Conservation (phyloP, 352 stramenopile genomes). For the Phytophthora citrophthora region DNA sequence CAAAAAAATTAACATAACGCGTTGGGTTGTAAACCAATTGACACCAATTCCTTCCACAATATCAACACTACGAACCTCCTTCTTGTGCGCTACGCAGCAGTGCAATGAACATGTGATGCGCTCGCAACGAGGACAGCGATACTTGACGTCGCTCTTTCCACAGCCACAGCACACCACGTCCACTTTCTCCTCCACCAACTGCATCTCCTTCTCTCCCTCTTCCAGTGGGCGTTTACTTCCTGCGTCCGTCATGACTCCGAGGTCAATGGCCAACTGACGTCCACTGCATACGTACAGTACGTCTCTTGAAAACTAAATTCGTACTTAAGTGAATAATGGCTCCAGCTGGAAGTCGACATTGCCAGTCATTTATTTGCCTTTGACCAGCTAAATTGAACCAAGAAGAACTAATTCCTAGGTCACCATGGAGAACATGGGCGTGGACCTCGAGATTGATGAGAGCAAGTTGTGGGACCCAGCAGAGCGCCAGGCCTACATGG, state of each 20-base stretch:
- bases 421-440: slow-evolving; percentile 64
- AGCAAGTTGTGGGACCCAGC: slow-evolving; percentile 85
- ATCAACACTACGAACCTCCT: slow-evolving; percentile 46
- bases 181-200: slow-evolving; percentile 2
- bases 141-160: slow-evolving; percentile 67
- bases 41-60: background rate
- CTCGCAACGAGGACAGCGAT: slow-evolving; percentile 86
- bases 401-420: background rate
- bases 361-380: slow-evolving; percentile 30
- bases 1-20: background rate
- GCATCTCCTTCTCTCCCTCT: slow-evolving; percentile 17
- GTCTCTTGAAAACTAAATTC: slow-evolving; percentile 16
- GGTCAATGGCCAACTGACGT: slow-evolving; percentile 8
- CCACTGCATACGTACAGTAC: slow-evolving; percentile 1
- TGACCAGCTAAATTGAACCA: slow-evolving; percentile 4
- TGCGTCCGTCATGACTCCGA: slow-evolving; percentile 25
- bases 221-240: slow-evolving; percentile 46
- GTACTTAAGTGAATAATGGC: slow-evolving; percentile 7
- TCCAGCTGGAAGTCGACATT: background rate
- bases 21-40: slow-evolving; percentile 6
- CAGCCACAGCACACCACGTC: slow-evolving; percentile 54
- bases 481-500: slow-evolving; percentile 86
- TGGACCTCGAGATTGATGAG: slow-evolving; percentile 89
- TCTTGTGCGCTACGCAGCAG: slow-evolving; percentile 86
- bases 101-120: slow-evolving; percentile 82